phyloP scores from a whole-genome alignment of 352 stramenopile species.

The Thalassiosira mediterranea region DNA sequence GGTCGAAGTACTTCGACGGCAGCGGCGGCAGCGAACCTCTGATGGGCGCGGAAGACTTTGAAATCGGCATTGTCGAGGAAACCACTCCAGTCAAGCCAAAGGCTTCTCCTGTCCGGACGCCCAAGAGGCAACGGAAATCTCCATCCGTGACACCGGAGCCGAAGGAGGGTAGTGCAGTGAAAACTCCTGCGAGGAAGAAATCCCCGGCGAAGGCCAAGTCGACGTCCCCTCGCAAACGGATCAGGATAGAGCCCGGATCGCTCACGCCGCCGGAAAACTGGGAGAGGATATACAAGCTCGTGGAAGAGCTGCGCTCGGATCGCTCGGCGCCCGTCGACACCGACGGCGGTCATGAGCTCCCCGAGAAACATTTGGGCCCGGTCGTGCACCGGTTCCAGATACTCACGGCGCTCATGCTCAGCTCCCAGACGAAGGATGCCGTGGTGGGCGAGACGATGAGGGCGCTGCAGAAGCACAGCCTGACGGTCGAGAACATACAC shows the following conservation, averaged over 20 bases:
- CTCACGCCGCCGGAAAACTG: constrained; percentile 58
- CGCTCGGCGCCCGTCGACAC: constrained; percentile 83
- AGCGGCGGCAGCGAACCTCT: neutral
- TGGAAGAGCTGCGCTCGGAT: constrained; percentile 83
- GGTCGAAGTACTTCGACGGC: constrained; percentile 2
- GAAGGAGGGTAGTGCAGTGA: neutral
- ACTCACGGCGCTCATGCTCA: constrained; percentile 95
- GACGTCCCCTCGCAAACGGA: constrained; percentile 34
- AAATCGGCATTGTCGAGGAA: constrained; percentile 8
- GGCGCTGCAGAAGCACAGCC: constrained; percentile 73
- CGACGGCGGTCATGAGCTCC: constrained; percentile 78
- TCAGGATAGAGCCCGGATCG: constrained; percentile 52
- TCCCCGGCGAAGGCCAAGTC: constrained; percentile 31
- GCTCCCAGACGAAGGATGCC: constrained; percentile 95
- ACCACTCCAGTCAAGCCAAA: neutral
- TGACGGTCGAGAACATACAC: constrained; percentile 89
- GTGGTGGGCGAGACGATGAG: constrained; percentile 84
- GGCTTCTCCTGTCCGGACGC: constrained; percentile 1
- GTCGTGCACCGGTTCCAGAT: constrained; percentile 89
- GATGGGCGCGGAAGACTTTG: too few relatives aligned
- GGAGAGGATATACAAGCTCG: constrained; percentile 73
- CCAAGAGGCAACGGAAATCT: constrained; percentile 8
- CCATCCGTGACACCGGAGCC: constrained; percentile 12
- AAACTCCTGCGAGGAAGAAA: constrained; percentile 8
- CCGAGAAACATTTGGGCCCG: constrained; percentile 54